Evolutionary conservation across 176 grass and related monocot genomes (phyloP), one percentile per base, ranked within the genome.

Genomic region (Musa acuminata): DNA sequence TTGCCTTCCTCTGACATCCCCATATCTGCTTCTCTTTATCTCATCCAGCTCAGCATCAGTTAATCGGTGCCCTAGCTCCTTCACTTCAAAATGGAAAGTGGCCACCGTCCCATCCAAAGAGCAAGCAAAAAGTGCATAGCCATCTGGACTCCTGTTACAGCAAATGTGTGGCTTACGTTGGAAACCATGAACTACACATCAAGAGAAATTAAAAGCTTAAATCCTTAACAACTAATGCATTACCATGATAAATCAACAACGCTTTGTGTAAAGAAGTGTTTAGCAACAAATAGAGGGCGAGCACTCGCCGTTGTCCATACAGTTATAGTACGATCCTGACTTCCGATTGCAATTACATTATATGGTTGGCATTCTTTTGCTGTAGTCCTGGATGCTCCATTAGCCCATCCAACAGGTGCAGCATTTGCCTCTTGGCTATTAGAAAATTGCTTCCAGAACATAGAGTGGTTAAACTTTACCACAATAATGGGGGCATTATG

Each of bases 191-290:
- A 49, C 29, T 13, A 69, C 22, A 67, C 27, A 53, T 7, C 13
- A n/a, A 87, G 54, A 84, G 7, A 76, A 13, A 63, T 43, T 43
- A 64, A 19, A 20, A 74, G 4, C 4, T 43, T 43, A 43, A 43
- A 43, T 43, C 35, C 35, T 43, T 43, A 43, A 43, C 35, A 6
- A 68, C 52, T 71, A 73, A 51, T 66, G 49, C 53, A 75, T 79
- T 87, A 99, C 95, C 95, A 99, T 81, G 95, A 89, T 86, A 99
- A 87, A 91, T 99, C 95, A 78, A 99, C 95, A 73, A 99, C 95
- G 6, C 90, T 99, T 83, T 99, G 95, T 22, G 88, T 80, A 76
- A 99, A 99, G 72, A 94, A 99, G 83, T 99, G 90, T 64, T 99
- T 99, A 5, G 95, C 95, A 73, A 99, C 95, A 85, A 99, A 99